A percentile compares a stretch with the other conserved stretches of the same genome.
Evolutionary conservation across 2,329 filamentous ascomycete genomes (phyloP).

Genomic region (Arthrobotrys sinensis): DNA sequence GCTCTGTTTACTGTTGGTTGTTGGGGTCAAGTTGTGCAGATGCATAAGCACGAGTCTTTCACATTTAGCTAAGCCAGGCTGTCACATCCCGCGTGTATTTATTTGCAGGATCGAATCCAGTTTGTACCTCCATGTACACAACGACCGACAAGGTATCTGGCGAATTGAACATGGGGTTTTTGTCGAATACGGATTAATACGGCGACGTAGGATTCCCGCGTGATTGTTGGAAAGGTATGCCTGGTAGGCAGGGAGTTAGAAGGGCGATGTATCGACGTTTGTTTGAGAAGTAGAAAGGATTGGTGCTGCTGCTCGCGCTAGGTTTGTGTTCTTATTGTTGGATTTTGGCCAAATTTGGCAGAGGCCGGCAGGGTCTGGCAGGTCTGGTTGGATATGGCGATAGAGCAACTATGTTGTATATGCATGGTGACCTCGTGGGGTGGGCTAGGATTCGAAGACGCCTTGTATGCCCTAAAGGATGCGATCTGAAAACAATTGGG

Average conservation of each 20-base stretch:
- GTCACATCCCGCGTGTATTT: conserved; percentile 6
- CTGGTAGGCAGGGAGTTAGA: conserved; percentile 18
- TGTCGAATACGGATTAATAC: conserved; percentile 18
- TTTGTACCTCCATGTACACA: conserved; percentile 36
- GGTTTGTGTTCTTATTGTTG: conserved; percentile 26
- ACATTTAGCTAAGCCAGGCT: neutral
- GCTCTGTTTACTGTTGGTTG: conserved; percentile 13
- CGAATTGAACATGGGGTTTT: conserved; percentile 11
- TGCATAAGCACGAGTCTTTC: conserved; percentile 6
- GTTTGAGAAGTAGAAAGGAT: conserved; percentile 11
- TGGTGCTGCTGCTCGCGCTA: neutral
- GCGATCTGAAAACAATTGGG: neutral
- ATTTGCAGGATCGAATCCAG: neutral
- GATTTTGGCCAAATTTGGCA: neutral
- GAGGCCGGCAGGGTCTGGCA: neutral
- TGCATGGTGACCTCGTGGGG: conserved; percentile 29
- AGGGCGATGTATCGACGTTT: neutral
- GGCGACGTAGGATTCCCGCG: conserved; percentile 17
- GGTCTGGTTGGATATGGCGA: neutral
- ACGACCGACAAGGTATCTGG: conserved; percentile 21
- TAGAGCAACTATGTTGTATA: neutral
- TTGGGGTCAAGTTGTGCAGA: neutral
- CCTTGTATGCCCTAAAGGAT: conserved; percentile 35
- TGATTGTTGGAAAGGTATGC: conserved; percentile 24
- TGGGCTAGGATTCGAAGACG: neutral